These are phyloP conservation scores for Trypethelium eluteriae DNA, from an alignment of 495 filamentous ascomycete genomes.

Conservation along the genomic window DNA sequence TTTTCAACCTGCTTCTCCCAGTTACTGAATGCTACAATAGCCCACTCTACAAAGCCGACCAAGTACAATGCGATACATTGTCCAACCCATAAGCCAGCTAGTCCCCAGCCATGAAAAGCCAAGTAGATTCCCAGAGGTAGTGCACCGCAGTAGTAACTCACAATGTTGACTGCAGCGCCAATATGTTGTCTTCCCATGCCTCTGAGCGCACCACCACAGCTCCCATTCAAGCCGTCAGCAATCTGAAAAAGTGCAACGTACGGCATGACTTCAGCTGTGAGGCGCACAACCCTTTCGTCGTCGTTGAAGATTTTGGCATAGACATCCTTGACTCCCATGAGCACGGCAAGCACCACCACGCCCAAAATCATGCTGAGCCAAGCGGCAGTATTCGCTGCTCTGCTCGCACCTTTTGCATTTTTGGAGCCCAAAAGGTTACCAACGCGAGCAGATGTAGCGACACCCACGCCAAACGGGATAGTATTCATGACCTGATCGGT, in stretches of 20 bases:
- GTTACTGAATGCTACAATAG: conserved; percentile 66
- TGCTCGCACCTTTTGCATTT: conserved; percentile 58
- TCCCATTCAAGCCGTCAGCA: conserved; percentile 79
- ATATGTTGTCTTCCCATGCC: conserved; percentile 88
- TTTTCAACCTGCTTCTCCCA: conserved; percentile 72
- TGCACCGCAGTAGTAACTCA: conserved; percentile 84
- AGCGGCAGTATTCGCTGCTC: conserved; percentile 72
- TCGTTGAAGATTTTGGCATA: conserved; percentile 83
- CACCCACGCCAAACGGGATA: conserved; percentile 83
- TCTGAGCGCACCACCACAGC: conserved; percentile 72
- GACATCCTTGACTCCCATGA: conserved; percentile 66
- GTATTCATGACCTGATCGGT: conserved; percentile 89
- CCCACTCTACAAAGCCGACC: conserved; percentile 73
- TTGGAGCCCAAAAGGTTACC: conserved; percentile 75
- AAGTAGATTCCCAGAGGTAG: conserved; percentile 78
- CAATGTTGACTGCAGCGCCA: conserved; percentile 77
- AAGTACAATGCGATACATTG: conserved; percentile 84
- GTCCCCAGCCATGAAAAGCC: conserved; percentile 83
- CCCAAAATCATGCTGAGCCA: conserved; percentile 65
- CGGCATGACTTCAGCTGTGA: conserved; percentile 78
- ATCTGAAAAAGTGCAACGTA: conserved; percentile 93
- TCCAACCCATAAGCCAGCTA: conserved; percentile 77
- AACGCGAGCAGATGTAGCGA: conserved; percentile 71
- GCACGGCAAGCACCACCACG: conserved; percentile 55
- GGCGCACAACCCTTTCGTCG: conserved; percentile 61